Percentiles rank a stretch among this genome's conserved stretches.
Evolutionary conservation across 2,329 filamentous ascomycete genomes (phyloP).

Genomic region (Eutypella sp.): DNA sequence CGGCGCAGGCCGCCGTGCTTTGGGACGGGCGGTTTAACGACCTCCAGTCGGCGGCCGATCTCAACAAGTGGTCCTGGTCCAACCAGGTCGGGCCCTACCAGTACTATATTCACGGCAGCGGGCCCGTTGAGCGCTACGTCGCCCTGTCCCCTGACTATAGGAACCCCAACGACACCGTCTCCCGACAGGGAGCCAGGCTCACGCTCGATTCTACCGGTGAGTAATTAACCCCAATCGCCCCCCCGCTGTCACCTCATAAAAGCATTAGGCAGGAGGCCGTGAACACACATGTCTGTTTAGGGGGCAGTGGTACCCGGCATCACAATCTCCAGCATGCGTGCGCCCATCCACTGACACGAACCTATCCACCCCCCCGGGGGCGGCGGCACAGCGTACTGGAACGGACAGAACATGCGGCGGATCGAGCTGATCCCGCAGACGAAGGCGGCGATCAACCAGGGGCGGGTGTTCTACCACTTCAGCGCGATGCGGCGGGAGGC

Average conservation of each 20-base stretch:
- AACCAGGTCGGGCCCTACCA: conserved; percentile 64
- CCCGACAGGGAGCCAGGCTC: conserved; percentile 62
- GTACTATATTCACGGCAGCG: conserved; percentile 69
- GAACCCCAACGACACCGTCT: conserved; percentile 59
- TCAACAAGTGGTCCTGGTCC: conserved; percentile 56
- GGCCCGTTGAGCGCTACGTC: conserved; percentile 53
- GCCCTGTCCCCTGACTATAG: conserved; percentile 56
- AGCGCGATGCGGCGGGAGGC: conserved; percentile 53
- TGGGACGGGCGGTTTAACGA: conserved; percentile 60
- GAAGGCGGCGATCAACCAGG: conserved; percentile 56
- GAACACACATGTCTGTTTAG: too few relatives aligned
- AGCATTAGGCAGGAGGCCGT: too few relatives aligned
- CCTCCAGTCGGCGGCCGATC: conserved; percentile 42
- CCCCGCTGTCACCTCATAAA: too few relatives aligned
- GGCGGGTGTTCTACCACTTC: conserved; percentile 69
- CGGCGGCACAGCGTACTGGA: conserved; percentile 65
- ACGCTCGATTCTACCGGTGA: conserved; percentile 45
- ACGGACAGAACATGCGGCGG: conserved; percentile 66
- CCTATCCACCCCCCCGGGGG: too few relatives aligned
- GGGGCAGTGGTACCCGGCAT: too few relatives aligned
- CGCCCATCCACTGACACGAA: too few relatives aligned
- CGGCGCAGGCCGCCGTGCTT: conserved; percentile 44
- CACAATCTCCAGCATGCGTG: too few relatives aligned
- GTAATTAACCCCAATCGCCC: background rate
- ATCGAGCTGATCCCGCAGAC: conserved; percentile 75